Conservation (phyloP, 768 basidiomycete genomes). For the Lactifluus pinguis region DNA sequence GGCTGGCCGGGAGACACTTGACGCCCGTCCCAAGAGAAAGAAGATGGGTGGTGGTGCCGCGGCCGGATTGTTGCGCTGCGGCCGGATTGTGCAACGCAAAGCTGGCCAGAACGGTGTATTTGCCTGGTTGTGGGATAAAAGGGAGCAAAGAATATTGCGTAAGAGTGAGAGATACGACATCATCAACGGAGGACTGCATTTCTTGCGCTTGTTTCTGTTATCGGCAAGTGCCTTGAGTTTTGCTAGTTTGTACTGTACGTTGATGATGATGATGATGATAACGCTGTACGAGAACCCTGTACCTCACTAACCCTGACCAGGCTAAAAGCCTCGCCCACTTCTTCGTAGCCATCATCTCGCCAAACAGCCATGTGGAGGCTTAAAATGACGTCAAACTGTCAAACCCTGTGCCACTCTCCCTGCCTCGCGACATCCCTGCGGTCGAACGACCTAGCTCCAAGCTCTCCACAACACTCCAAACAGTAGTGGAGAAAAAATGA, state of each 20-base stretch:
- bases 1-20: slow-evolving; percentile 66
- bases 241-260: too few species aligned
- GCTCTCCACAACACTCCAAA: background rate
- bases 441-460: background rate
- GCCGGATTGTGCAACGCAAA: slow-evolving; percentile 39
- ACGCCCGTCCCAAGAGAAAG: slow-evolving; percentile 76
- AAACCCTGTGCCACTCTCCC: background rate
- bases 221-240: too few species aligned
- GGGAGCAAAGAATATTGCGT: slow-evolving; percentile 36
- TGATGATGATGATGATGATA: too few species aligned
- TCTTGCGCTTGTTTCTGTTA: background rate
- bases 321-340: too few species aligned
- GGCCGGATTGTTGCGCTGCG: slow-evolving; percentile 14
- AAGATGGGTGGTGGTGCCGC: slow-evolving; percentile 31
- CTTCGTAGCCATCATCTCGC: too few species aligned
- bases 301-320: too few species aligned
- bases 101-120: slow-evolving; percentile 57
- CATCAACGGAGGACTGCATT: slow-evolving; percentile 19
- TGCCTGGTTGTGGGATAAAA: slow-evolving; percentile 42
- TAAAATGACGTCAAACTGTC: background rate
- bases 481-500: too few species aligned
- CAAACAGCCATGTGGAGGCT: background rate
- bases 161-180: slow-evolving; percentile 33
- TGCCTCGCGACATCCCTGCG: background rate
- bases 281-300: too few species aligned